phyloP scores from a whole-genome alignment of 768 basidiomycete genomes.

The Lentinula boryana region DNA sequence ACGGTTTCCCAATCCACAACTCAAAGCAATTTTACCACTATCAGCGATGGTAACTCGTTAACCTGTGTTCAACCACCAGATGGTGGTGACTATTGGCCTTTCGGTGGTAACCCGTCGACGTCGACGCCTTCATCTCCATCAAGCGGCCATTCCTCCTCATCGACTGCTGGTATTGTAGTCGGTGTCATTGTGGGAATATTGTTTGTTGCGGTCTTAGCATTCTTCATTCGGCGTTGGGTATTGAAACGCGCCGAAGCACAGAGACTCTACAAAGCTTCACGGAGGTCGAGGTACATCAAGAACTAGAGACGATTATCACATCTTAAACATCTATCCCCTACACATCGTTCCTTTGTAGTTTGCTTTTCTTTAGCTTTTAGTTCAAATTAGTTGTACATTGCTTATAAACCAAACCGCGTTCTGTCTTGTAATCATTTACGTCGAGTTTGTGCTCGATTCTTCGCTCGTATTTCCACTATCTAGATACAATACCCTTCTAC shows the following conservation, averaged over 20 bases:
- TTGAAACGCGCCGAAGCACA: not conserved
- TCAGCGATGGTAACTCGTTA: conserved; percentile 49
- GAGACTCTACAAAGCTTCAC: not conserved
- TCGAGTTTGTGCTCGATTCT: not conserved
- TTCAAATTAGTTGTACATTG: not conserved
- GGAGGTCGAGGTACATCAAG: not conserved
- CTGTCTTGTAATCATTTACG: not conserved
- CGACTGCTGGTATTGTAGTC: conserved; percentile 35
- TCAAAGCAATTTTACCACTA: conserved; percentile 47
- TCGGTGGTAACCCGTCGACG: conserved; percentile 43
- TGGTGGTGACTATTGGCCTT: conserved; percentile 72
- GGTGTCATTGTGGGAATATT: not conserved
- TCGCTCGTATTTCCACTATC: not conserved
- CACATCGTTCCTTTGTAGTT: not conserved
- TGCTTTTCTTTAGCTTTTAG: not conserved
- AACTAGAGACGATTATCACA: not conserved
- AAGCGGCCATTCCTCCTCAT: conserved; percentile 24
- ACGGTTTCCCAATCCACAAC: conserved; percentile 33
- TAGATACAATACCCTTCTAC: not conserved
- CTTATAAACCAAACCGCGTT: not conserved
- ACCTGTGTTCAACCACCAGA: conserved; percentile 65
- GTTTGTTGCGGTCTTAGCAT: not conserved
- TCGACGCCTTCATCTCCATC: conserved; percentile 15
- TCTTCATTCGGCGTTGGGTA: conserved; percentile 22
- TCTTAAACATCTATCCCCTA: not conserved